phyloP scores from a whole-genome alignment of 192 early-diverging fungal species.

The Umbelopsis ramanniana region DNA sequence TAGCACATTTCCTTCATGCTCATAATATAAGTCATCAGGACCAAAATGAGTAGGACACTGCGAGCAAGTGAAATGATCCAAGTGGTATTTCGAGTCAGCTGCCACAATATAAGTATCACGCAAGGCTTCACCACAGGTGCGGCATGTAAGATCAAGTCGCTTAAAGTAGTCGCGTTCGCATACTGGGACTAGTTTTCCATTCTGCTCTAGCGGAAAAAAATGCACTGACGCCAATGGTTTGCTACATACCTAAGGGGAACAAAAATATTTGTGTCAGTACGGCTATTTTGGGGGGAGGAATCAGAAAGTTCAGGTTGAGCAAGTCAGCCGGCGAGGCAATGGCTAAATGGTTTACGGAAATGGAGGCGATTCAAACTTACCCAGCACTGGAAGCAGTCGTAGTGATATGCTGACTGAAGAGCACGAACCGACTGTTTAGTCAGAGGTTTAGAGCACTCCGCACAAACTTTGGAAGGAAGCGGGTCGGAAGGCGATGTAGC shows the following conservation, averaged over 20 bases:
- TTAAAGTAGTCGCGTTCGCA: conserved; percentile 75
- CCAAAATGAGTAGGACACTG: conserved; percentile 76
- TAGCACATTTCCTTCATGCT: conserved; percentile 76
- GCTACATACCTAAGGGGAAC: conserved; percentile 50
- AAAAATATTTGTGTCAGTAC: not conserved
- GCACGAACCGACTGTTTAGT: conserved; percentile 26
- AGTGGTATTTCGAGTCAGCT: conserved; percentile 77
- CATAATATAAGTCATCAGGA: conserved; percentile 82
- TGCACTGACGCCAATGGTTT: conserved; percentile 65
- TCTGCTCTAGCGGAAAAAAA: conserved; percentile 55
- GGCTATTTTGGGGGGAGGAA: not conserved
- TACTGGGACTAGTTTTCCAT: conserved; percentile 46
- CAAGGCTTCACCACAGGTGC: conserved; percentile 75
- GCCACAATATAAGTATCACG: conserved; percentile 78
- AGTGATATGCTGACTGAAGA: conserved; percentile 24
- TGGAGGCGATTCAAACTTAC: not conserved
- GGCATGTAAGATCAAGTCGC: conserved; percentile 65
- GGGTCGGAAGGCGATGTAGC: conserved; percentile 7
- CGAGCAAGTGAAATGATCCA: conserved; percentile 86
- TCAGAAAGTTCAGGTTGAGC: not conserved
- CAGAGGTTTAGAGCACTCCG: conserved; percentile 20
- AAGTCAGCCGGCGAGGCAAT: not conserved
- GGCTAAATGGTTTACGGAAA: not conserved
- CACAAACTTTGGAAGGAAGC: conserved; percentile 19
- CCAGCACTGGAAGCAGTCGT: conserved; percentile 26